Evolutionary conservation across 208 protist genomes (phyloP).

Genomic region (Eutreptiella sp.): DNA sequence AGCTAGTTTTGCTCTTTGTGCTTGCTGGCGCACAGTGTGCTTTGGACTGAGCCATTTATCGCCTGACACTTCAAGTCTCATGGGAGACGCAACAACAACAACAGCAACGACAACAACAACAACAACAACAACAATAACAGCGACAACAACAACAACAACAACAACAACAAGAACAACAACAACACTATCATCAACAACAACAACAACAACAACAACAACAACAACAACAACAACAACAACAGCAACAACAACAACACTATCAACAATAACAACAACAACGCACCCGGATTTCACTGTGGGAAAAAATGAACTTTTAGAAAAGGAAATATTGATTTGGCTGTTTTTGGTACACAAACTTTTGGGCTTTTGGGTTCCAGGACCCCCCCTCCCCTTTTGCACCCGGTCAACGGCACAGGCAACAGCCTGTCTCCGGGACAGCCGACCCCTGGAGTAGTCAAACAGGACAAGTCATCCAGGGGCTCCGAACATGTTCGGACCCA

Average conservation of each 20-base stretch:
- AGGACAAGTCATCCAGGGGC: not conserved
- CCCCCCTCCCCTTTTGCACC: not conserved
- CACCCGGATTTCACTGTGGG: not conserved
- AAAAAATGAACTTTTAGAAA: conserved; percentile 4
- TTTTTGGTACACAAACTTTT: too few relatives aligned
- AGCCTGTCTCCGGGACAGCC: not conserved
- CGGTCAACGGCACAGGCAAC: not conserved
- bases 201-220: conserved; percentile 16
- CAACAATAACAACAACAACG: not conserved
- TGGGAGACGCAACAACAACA: too few relatives aligned
- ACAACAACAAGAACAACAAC: not conserved
- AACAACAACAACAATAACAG: too few relatives aligned
- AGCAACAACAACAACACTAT: not conserved
- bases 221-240: conserved; percentile 14
- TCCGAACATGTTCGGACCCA: not conserved
- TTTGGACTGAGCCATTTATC: too few relatives aligned
- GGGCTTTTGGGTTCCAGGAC: not conserved
- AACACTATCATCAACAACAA: not conserved
- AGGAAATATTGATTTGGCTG: conserved; percentile 1
- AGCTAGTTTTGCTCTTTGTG: too few relatives aligned
- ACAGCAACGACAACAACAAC: too few relatives aligned
- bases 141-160: too few relatives aligned
- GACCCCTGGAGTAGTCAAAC: not conserved
- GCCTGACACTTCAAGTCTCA: too few relatives aligned
- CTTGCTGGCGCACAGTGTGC: too few relatives aligned